These are phyloP conservation scores for Saturnispora gosingensis DNA, from an alignment of 805 yeast species.

Conservation along the genomic window DNA sequence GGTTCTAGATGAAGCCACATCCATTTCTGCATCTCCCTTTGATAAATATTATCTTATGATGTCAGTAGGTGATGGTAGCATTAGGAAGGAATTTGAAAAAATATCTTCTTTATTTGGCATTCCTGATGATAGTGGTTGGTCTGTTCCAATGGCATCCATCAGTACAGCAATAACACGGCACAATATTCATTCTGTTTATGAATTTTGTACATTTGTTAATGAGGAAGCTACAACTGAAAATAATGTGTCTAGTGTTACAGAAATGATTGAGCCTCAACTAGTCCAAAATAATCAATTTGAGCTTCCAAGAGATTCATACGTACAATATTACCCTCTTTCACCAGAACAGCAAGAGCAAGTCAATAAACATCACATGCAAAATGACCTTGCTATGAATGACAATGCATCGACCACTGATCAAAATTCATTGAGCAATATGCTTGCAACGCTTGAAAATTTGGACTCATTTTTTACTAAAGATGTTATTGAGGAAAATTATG, in stretches of 20 bases:
- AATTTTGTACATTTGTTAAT: slow-evolving; percentile 56
- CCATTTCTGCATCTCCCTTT: slow-evolving; percentile 81
- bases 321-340: slow-evolving; percentile 25
- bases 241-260: background rate
- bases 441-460: slow-evolving; percentile 84
- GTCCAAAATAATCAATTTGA: slow-evolving; percentile 5
- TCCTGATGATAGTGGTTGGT: slow-evolving; percentile 95
- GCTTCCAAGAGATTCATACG: slow-evolving; percentile 21
- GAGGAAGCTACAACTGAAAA: slow-evolving; percentile 23
- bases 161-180: slow-evolving; percentile 83
- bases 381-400: slow-evolving; percentile 28
- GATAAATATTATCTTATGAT: slow-evolving; percentile 89
- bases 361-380: slow-evolving; percentile 19
- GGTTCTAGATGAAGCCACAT: slow-evolving; percentile 76
- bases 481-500: slow-evolving; percentile 20
- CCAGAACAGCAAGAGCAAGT: slow-evolving; percentile 20
- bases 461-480: slow-evolving; percentile 82
- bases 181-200: slow-evolving; percentile 91
- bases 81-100: slow-evolving; percentile 72
- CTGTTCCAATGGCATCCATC: slow-evolving; percentile 90
- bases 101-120: slow-evolving; percentile 89
- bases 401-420: slow-evolving; percentile 44
- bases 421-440: slow-evolving; percentile 77
- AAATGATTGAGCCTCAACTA: background rate
- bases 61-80: slow-evolving; percentile 75